A percentile compares a stretch with the other conserved stretches of the same genome.
phyloP scores from a whole-genome alignment of 768 basidiomycete species.

The Psilocybe tampanensis region DNA sequence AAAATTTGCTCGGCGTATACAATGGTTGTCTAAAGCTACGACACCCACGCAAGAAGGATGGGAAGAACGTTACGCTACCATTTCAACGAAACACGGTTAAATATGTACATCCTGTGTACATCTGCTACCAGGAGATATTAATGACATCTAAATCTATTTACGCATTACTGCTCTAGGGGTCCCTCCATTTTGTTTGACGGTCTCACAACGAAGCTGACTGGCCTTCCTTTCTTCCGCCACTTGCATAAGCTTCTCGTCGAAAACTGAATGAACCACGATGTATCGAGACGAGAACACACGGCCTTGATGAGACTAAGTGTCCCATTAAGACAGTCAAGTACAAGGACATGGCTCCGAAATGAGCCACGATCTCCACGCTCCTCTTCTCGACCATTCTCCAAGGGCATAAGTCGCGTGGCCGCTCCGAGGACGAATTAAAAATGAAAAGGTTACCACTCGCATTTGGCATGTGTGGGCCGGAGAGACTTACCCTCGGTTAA shows the following conservation, averaged over 20 bases:
- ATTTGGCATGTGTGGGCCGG: slow-evolving; percentile 12
- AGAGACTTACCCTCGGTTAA: neutral
- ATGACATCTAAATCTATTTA: neutral
- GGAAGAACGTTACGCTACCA: slow-evolving; percentile 44
- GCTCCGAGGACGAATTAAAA: slow-evolving; percentile 7
- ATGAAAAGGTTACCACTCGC: neutral
- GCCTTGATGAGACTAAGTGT: neutral
- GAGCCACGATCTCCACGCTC: neutral
- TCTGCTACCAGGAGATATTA: neutral
- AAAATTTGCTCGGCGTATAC: slow-evolving; percentile 39
- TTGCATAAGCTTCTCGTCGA: neutral
- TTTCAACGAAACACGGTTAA: slow-evolving; percentile 10
- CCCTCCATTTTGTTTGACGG: too few relatives aligned
- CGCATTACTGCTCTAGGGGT: too few relatives aligned
- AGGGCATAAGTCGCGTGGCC: slow-evolving; percentile 13
- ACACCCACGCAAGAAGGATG: slow-evolving; percentile 37
- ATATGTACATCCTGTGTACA: neutral
- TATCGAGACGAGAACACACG: neutral
- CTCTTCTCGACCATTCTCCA: neutral
- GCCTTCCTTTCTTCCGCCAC: too few relatives aligned
- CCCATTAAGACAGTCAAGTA: neutral
- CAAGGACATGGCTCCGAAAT: neutral
- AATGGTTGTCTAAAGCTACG: slow-evolving; percentile 42
- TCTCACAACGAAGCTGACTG: too few relatives aligned
- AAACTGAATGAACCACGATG: neutral